Conservation (phyloP, 805 yeast species). For the Cyberlindnera saturnus region DNA sequence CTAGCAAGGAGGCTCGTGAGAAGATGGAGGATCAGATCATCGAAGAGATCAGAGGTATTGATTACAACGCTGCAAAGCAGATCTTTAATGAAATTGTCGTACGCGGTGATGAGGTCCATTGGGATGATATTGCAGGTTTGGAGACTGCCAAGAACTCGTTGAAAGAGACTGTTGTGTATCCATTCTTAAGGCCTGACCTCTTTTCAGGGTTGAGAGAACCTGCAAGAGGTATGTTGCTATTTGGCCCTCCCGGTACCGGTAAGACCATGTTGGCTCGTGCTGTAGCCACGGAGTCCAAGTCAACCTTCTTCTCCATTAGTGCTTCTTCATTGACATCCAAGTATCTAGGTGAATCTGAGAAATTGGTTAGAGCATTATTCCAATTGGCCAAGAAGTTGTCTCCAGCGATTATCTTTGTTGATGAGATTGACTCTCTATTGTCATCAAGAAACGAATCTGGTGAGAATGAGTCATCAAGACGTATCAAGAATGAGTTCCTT, state of each 20-base stretch:
- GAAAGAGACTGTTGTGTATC: slow-evolving; percentile 95
- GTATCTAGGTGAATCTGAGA: slow-evolving; percentile 83
- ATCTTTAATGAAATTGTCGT: slow-evolving; percentile 86
- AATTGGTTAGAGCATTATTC: slow-evolving; percentile 84
- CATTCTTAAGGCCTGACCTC: slow-evolving; percentile 88
- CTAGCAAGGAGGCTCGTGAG: slow-evolving; percentile 24
- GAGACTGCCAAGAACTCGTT: slow-evolving; percentile 81
- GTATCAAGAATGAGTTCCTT: slow-evolving; percentile 89
- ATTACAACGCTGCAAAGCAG: slow-evolving; percentile 71
- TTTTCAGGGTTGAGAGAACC: slow-evolving; percentile 93
- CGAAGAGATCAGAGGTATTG: slow-evolving; percentile 55
- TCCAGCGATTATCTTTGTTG: slow-evolving; percentile 92
- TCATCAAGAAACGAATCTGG: slow-evolving; percentile 67
- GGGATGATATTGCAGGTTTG: slow-evolving; percentile 96
- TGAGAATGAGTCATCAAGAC: slow-evolving; percentile 82
- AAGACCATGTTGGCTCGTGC: slow-evolving; percentile 97
- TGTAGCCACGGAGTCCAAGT: slow-evolving; percentile 92
- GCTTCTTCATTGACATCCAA: slow-evolving; percentile 87
- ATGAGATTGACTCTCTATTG: slow-evolving; percentile 88
- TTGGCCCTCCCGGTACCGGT: slow-evolving; percentile 99
- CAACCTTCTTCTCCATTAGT: slow-evolving; percentile 88
- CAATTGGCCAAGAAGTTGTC: slow-evolving; percentile 79
- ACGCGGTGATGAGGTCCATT: slow-evolving; percentile 86
- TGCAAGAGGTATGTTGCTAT: slow-evolving; percentile 89
- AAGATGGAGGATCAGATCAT: slow-evolving; percentile 27